A percentile compares a stretch with the other conserved stretches of the same genome.
Conservation (phyloP, 148 eudicot species). For the Cornus controversa region DNA sequence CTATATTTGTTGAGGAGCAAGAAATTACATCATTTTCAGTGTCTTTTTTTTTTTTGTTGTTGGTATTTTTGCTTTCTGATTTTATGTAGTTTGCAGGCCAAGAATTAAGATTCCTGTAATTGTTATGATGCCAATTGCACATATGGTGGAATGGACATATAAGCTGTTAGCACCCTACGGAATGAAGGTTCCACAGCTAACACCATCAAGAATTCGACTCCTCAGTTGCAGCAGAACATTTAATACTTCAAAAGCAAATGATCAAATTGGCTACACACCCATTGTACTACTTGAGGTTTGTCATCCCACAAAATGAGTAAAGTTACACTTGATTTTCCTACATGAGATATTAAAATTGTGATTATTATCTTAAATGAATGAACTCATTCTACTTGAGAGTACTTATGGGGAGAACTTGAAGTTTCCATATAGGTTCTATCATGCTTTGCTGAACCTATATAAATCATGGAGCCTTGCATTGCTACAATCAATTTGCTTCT, state of each 20-base stretch:
- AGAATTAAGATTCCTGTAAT: conserved; percentile 77
- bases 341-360: not conserved
- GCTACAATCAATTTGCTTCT: not conserved
- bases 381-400: not conserved
- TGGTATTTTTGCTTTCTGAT: conserved; percentile 17
- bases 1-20: not conserved
- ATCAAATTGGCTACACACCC: conserved; percentile 91
- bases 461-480: not conserved
- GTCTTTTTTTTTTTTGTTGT: conserved; percentile 13
- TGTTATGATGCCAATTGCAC: conserved; percentile 91
- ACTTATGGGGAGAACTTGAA: not conserved
- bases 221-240: conserved; percentile 80
- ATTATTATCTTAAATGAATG: not conserved
- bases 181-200: conserved; percentile 96
- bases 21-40: not conserved
- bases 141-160: conserved; percentile 67
- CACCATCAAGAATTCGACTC: conserved; percentile 92
- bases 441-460: not conserved
- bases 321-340: not conserved
- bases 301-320: not conserved
- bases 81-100: conserved; percentile 72
- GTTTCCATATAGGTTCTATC: too few relatives aligned
- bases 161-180: conserved; percentile 83
- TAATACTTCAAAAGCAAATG: conserved; percentile 81
- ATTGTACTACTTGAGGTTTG: conserved; percentile 82